Evolutionary conservation across 192 early-diverging fungal species (phyloP), one percentile per base, ranked within the genome.

Genomic region (Coemansia aciculifera): DNA sequence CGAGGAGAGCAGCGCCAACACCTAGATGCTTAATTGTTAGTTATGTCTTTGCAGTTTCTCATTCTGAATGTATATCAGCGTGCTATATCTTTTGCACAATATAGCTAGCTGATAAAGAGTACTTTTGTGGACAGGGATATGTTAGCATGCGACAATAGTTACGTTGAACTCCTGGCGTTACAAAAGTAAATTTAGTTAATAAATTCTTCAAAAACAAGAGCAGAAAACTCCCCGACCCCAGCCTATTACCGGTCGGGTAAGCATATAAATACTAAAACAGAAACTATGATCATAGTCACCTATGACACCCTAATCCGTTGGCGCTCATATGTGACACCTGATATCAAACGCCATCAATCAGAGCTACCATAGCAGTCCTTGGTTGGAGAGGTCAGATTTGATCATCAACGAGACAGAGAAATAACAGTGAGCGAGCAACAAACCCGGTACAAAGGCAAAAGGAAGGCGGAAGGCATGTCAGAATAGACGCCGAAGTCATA

Each of bases 401-500:
- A 34, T 34, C 34, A 34, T 34, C 34, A 34, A 34, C 5, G 34
- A 34, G 34, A 34, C 24, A 1, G 2, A 6, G 34, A 5, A 34
- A 34, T 3, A 34, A 34, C 7, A 34, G 34, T 34, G 5, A 19
- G 17, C 44, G 5, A 21, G 4, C n/a, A 21, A 48, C 0, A 21
- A 51, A 51, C 13, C 10, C 0, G 10, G 24, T 12, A 40, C 11
- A 40, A 9, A 49, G 24, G 21, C 19, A 51, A 51, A 29, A 29
- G 24, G 6, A 6, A 1, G 44, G 7, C n/a, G n/a, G n/a, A 48
- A 6, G 44, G 3, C 24, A 29, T 59, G 44, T 52, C 46, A 29
- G 71, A 73, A 73, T 54, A 32, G 71, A 66, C 31, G 57, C 65
- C 31, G 59, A 73, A 73, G 59, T 73, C 49, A 62, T 60, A 66